These are phyloP conservation scores for Entomortierella beljakovae DNA, from an alignment of 192 early-diverging fungal species.

Conservation along the genomic window DNA sequence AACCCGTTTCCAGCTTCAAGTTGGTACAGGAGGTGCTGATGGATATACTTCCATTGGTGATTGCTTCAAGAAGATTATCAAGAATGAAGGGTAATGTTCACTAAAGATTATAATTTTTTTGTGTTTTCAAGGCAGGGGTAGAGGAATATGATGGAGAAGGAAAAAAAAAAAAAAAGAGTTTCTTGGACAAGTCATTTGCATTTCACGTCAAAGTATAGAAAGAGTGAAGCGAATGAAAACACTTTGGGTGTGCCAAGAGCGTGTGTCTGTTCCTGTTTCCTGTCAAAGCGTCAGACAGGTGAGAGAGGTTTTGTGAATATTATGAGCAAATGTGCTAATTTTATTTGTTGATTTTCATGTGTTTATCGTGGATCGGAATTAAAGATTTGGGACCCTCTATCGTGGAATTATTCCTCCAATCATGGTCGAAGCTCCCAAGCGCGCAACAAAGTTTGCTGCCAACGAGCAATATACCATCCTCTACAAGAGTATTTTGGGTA, in stretches of 20 bases:
- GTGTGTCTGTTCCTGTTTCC: too few species aligned
- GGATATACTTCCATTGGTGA: constrained; percentile 87
- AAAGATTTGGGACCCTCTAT: constrained; percentile 74
- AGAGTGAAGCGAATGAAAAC: too few species aligned
- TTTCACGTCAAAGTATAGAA: too few species aligned
- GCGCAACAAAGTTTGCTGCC: constrained; percentile 96
- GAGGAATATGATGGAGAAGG: too few species aligned
- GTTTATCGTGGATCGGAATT: not conserved
- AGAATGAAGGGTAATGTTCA: constrained; percentile 77
- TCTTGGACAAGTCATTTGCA: too few species aligned
- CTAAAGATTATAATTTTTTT: constrained; percentile 11
- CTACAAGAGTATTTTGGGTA: constrained; percentile 76
- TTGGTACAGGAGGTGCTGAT: constrained; percentile 85
- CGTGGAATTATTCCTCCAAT: constrained; percentile 97
- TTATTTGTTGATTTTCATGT: constrained; percentile 27
- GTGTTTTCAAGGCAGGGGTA: too few species aligned
- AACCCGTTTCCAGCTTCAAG: constrained; percentile 97
- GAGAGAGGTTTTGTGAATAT: too few species aligned
- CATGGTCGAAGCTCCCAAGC: constrained; percentile 97
- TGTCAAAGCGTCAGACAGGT: too few species aligned
- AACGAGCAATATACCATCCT: constrained; percentile 88
- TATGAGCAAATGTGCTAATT: not conserved
- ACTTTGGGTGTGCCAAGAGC: too few species aligned
- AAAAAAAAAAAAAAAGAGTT: too few species aligned
- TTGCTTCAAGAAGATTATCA: constrained; percentile 95